These are phyloP conservation scores for Rhizopogon roseolus DNA, from an alignment of 768 basidiomycete genomes.

Conservation along the genomic window DNA sequence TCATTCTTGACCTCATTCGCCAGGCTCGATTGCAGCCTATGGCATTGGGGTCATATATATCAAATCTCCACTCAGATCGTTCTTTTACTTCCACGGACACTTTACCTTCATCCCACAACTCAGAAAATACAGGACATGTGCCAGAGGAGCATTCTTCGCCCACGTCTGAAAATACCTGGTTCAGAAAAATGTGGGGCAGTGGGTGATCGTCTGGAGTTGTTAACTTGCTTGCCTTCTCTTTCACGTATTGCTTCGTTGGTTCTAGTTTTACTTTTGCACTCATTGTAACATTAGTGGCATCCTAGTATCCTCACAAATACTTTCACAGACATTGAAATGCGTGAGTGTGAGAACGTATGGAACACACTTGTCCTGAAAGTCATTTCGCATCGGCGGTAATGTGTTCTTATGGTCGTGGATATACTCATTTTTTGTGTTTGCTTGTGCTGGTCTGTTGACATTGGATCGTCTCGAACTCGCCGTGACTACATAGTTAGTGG, in stretches of 20 bases:
- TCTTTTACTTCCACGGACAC: conserved; percentile 21
- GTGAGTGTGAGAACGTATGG: conserved; percentile 1
- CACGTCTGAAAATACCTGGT: conserved; percentile 16
- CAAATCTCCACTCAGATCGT: conserved; percentile 27
- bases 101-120: conserved; percentile 10
- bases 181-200: conserved; percentile 20
- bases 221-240: conserved; percentile 10
- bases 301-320: conserved; percentile 16
- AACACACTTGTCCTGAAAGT: not conserved
- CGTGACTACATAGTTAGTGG: not conserved
- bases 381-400: conserved; percentile 8
- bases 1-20: conserved; percentile 74
- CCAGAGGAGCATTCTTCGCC: conserved; percentile 10
- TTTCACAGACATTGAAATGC: conserved; percentile 4
- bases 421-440: not conserved
- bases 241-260: conserved; percentile 7
- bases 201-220: conserved; percentile 13
- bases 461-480: not conserved
- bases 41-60: conserved; percentile 34
- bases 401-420: not conserved
- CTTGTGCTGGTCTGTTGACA: not conserved
- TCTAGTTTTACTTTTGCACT: conserved; percentile 7
- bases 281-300: conserved; percentile 28
- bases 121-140: conserved; percentile 10
- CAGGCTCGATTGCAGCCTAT: conserved; percentile 64